A percentile compares a stretch with the other conserved stretches of the same genome.
Conservation (phyloP, 257 asterid genomes). For the Solanum paucissectum region DNA sequence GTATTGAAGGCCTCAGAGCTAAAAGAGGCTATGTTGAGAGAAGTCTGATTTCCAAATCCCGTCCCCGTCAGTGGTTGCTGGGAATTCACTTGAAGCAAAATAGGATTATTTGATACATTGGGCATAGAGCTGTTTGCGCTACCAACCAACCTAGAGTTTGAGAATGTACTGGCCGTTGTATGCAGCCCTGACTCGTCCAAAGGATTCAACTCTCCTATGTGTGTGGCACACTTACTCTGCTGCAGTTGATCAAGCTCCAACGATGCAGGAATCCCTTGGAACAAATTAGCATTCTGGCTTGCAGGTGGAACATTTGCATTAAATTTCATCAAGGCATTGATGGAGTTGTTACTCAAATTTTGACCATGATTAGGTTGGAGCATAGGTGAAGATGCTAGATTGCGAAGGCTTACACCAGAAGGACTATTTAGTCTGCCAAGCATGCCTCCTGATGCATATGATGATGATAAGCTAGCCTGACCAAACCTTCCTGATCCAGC, state of each 20-base stretch:
- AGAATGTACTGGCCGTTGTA: conserved; percentile 22
- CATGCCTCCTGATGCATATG: conserved; percentile 46
- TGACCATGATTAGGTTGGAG: conserved; percentile 46
- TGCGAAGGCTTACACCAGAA: conserved; percentile 40
- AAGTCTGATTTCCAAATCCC: conserved; percentile 37
- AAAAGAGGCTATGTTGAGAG: conserved; percentile 32
- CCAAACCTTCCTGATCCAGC: conserved; percentile 53
- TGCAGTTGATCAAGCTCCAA: conserved; percentile 51
- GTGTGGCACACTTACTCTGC: conserved; percentile 23
- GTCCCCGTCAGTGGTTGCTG: conserved; percentile 29
- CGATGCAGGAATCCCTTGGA: conserved; percentile 51
- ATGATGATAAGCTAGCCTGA: conserved; percentile 41
- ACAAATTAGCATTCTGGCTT: conserved; percentile 26
- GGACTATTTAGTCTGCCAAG: conserved; percentile 70
- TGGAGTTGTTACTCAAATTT: conserved; percentile 38
- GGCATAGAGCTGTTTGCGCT: conserved; percentile 27
- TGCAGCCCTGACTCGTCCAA: conserved; percentile 32
- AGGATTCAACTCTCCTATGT: conserved; percentile 19
- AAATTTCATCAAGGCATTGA: conserved; percentile 34
- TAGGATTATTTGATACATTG: conserved; percentile 18
- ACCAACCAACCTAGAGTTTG: conserved; percentile 22
- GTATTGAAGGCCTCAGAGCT: conserved; percentile 30
- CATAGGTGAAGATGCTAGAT: conserved; percentile 33
- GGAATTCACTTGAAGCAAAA: conserved; percentile 37
- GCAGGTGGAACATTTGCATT: conserved; percentile 31